These are phyloP conservation scores for Sugiyamaella castrensis DNA, from an alignment of 1,139 yeast genomes.

Conservation along the genomic window DNA sequence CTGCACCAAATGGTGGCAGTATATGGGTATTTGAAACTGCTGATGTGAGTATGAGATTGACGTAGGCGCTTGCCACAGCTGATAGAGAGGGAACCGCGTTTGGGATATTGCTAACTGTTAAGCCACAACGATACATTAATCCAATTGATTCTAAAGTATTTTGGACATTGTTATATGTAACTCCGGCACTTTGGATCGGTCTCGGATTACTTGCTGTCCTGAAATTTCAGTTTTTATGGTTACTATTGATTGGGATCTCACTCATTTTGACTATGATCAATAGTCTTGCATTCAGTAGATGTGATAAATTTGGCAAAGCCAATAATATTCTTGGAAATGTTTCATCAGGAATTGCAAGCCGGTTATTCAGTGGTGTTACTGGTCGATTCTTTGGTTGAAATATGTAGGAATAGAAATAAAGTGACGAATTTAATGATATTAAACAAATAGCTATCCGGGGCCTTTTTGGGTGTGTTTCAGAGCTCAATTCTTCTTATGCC, in stretches of 20 bases:
- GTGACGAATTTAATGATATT: too few species aligned
- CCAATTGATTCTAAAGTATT: constrained; percentile 89
- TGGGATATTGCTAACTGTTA: not conserved
- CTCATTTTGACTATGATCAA: constrained; percentile 71
- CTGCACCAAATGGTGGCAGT: constrained; percentile 54
- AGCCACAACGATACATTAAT: constrained; percentile 73
- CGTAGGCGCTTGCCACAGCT: too few species aligned
- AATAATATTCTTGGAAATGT: constrained; percentile 46
- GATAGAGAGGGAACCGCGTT: not conserved
- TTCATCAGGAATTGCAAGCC: constrained; percentile 27
- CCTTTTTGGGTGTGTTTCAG: too few species aligned
- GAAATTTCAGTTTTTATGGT: constrained; percentile 71
- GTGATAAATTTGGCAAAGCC: constrained; percentile 90
- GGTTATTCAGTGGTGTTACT: constrained; percentile 21
- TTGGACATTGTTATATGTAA: constrained; percentile 73
- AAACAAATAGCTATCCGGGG: too few species aligned
- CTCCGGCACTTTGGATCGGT: constrained; percentile 73
- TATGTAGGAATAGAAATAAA: not conserved
- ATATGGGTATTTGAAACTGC: constrained; percentile 91
- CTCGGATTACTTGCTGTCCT: constrained; percentile 74
- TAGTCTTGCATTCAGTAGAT: constrained; percentile 83
- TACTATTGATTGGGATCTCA: constrained; percentile 47
- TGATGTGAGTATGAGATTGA: constrained; percentile 47
- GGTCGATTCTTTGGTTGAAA: constrained; percentile 18
- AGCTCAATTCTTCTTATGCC: too few species aligned